Base-by-base conservation (phyloP, 306 rosid genomes). In the Cucurbita ficifolia region DNA sequence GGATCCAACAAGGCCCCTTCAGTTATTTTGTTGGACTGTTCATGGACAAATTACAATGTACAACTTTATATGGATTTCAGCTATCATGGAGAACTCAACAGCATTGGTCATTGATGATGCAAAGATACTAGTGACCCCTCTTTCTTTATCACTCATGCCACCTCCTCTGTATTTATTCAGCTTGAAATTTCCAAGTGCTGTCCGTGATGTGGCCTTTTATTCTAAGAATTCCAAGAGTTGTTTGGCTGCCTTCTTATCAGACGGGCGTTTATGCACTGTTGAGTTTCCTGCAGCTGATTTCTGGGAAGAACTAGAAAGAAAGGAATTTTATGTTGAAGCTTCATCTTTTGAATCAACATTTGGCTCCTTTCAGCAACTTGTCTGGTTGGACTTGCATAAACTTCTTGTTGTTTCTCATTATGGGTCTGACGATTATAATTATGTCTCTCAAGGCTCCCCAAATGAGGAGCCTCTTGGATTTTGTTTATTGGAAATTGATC, bases 281-380 rank as follows among this genome's bases (percentile, higher is more conserved):
- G 97, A 91, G 88, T 86, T 94, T 84, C 97, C 99, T 6, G 83
- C 83, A 22, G 76, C 76, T 86, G 97, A 89, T 76, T 73, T 86
- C 45, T 94, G 99, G 99, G 97, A 94, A 79, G 96, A 91, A 54
- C 84, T 91, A 19, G 99, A 91, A 86, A 92, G 96, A 58, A 89
- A 81, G 68, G 90, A 89, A 68, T 85, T 91, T 77, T 54, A 22
- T 49, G 84, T 88, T 72, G 97, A 89, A 81, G 87, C 88, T 60
- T 83, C 81, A 29, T 69, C 57, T 53, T 75, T 84, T 72, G 87
- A 91, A 59, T 51, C 46, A 56, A 74, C 75, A 8, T 72, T 85
- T 16, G 97, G 97, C 39, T 89, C 92, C 76, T 64, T 85, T 81
- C 75, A 86, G 46, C 97, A 94, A 82, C 79, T 89, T 72, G 80